Conservation (phyloP, 139 green algal species). For the Chlorella sp. region DNA sequence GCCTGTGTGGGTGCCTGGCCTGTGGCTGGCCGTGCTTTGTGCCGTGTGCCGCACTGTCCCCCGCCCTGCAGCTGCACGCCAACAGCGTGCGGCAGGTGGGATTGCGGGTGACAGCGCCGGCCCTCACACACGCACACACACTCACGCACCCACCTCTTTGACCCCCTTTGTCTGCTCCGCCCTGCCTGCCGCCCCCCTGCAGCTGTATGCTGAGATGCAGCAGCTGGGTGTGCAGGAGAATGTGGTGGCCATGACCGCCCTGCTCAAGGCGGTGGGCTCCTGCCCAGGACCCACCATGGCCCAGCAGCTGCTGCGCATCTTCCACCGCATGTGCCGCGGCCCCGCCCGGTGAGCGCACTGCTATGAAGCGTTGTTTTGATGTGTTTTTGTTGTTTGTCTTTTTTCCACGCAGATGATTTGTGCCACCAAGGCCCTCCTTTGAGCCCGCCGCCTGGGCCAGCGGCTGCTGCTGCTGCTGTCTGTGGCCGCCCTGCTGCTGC, state of each 20-base stretch:
- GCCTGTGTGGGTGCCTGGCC: too few relatives aligned
- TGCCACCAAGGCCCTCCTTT: too few relatives aligned
- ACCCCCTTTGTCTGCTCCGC: background rate
- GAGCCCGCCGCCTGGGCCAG: too few relatives aligned
- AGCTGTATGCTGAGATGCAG: slow-evolving; percentile 38
- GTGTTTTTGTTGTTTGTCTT: too few relatives aligned
- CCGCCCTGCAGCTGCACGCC: too few relatives aligned
- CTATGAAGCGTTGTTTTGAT: too few relatives aligned
- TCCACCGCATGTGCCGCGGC: slow-evolving; percentile 55
- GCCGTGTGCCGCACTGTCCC: too few relatives aligned
- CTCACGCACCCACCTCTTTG: background rate
- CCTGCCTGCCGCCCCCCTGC: background rate
- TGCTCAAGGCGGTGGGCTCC: slow-evolving; percentile 58
- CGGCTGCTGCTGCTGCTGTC: too few relatives aligned
- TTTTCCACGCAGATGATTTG: too few relatives aligned
- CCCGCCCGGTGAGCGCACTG: slow-evolving; percentile 12
- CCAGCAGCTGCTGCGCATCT: slow-evolving; percentile 50
- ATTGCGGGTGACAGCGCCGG: background rate
- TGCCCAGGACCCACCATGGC: slow-evolving; percentile 38
- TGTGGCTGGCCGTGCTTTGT: too few relatives aligned
- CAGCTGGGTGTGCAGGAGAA: slow-evolving; percentile 32
- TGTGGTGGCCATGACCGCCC: slow-evolving; percentile 33
- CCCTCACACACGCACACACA: too few relatives aligned
- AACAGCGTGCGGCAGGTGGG: background rate
- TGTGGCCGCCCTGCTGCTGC: too few relatives aligned